Percentiles rank a stretch among this genome's conserved stretches.
These are phyloP conservation scores for Lignosus rhinocerotis DNA, from an alignment of 1,284 basidiomycete genomes.

Conservation along the genomic window DNA sequence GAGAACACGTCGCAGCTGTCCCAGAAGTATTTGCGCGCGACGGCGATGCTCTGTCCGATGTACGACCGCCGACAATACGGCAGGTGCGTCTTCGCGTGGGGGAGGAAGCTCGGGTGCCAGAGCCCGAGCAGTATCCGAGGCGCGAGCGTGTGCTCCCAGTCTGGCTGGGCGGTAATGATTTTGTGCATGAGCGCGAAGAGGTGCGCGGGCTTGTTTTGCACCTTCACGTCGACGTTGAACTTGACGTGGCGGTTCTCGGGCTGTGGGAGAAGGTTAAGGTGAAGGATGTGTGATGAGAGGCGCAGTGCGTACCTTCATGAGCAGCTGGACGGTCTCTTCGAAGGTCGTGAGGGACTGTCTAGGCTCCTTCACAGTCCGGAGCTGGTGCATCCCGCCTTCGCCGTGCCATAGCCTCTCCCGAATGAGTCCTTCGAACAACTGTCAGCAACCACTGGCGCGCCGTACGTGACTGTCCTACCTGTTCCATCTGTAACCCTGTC, in stretches of 20 bases:
- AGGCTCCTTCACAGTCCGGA: conserved; percentile 84
- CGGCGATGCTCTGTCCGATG: conserved; percentile 73
- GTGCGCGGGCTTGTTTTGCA: conserved; percentile 87
- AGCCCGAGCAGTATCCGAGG: conserved; percentile 89
- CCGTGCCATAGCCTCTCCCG: conserved; percentile 72
- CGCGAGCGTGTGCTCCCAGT: conserved; percentile 82
- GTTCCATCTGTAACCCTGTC: conserved; percentile 68
- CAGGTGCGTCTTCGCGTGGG: conserved; percentile 72
- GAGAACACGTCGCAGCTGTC: conserved; percentile 87
- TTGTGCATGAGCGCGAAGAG: conserved; percentile 87
- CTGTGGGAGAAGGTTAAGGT: conserved; percentile 39
- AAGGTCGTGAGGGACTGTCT: conserved; percentile 89
- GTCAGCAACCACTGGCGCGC: conserved; percentile 10
- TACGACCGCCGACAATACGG: conserved; percentile 86
- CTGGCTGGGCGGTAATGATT: conserved; percentile 67
- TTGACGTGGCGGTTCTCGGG: conserved; percentile 85
- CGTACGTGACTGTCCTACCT: conserved; percentile 41
- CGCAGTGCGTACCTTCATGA: conserved; percentile 68
- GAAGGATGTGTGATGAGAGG: conserved; percentile 14
- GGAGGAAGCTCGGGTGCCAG: conserved; percentile 93
- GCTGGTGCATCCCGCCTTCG: conserved; percentile 75
- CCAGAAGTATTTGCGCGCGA: conserved; percentile 92
- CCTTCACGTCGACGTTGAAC: conserved; percentile 94
- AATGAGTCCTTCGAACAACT: conserved; percentile 54
- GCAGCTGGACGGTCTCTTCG: conserved; percentile 75